Conservation (phyloP, 805 yeast genomes). For the Myxozyma monticola region DNA sequence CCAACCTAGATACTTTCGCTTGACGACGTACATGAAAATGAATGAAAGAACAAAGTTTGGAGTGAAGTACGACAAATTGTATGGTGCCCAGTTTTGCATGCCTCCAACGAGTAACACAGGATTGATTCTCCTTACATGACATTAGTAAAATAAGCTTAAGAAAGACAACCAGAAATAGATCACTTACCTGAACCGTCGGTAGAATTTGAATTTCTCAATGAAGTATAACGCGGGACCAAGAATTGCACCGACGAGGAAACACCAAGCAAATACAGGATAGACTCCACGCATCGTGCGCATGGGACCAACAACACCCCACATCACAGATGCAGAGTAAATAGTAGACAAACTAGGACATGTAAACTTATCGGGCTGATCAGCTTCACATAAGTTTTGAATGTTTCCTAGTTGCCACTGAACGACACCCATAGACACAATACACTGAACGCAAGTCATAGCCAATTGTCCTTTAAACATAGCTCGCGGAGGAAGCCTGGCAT, state of each 20-base stretch:
- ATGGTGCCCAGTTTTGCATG: conserved; percentile 16
- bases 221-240: conserved; percentile 4
- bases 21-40: conserved; percentile 57
- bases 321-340: conserved; percentile 25
- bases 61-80: conserved; percentile 23
- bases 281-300: conserved; percentile 35
- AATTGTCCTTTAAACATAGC: conserved; percentile 53
- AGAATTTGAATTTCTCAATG: conserved; percentile 15
- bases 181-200: conserved; percentile 1
- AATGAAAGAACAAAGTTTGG: conserved; percentile 42
- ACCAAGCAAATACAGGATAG: conserved; percentile 63
- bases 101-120: conserved; percentile 22
- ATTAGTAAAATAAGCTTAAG: too few species aligned
- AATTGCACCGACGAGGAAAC: conserved; percentile 57
- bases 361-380: conserved; percentile 23
- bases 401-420: conserved; percentile 46
- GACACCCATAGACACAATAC: conserved; percentile 52
- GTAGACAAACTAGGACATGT: conserved; percentile 30
- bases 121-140: conserved; percentile 12
- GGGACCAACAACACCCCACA: conserved; percentile 35
- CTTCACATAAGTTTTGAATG: conserved; percentile 30
- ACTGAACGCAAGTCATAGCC: conserved; percentile 54
- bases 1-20: conserved; percentile 60
- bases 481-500: conserved; percentile 54
- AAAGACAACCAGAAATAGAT: too few species aligned